Evolutionary conservation across 805 yeast species (phyloP).

Genomic region (Metschnikowia dekortorum): DNA sequence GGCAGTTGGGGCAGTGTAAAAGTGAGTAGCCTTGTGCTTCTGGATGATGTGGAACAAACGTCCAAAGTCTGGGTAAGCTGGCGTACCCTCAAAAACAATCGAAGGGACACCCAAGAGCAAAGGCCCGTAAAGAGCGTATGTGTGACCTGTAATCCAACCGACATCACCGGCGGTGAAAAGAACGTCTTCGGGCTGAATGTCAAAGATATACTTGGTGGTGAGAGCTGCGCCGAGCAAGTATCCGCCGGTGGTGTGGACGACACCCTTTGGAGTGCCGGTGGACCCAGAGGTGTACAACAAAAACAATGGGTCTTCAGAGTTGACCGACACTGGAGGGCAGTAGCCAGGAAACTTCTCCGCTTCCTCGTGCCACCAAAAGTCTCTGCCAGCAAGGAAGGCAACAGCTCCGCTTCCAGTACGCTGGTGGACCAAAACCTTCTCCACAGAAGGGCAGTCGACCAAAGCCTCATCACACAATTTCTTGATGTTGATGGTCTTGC

Average conservation of each 20-base stretch:
- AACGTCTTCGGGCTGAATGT: constrained; percentile 67
- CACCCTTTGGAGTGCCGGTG: constrained; percentile 87
- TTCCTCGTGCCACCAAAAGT: constrained; percentile 76
- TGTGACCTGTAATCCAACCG: constrained; percentile 90
- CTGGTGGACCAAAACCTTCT: constrained; percentile 65
- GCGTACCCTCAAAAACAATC: constrained; percentile 81
- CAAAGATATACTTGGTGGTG: constrained; percentile 73
- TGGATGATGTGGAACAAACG: constrained; percentile 79
- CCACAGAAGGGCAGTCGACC: constrained; percentile 58
- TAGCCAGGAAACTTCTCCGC: constrained; percentile 60
- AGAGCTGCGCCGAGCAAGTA: constrained; percentile 68
- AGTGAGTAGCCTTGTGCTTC: constrained; percentile 67
- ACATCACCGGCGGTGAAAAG: constrained; percentile 87
- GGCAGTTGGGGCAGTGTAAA: constrained; percentile 84
- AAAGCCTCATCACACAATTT: constrained; percentile 81
- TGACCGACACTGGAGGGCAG: constrained; percentile 69
- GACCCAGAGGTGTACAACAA: constrained; percentile 82
- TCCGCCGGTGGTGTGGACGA: constrained; percentile 78
- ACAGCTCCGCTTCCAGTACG: constrained; percentile 63
- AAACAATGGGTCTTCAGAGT: constrained; percentile 78
- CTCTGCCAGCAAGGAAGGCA: constrained; percentile 53
- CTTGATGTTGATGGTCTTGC: constrained; percentile 74
- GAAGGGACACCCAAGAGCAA: constrained; percentile 72
- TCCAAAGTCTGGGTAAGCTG: constrained; percentile 76
- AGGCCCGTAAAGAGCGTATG: constrained; percentile 81